phyloP scores from a whole-genome alignment of 306 rosid genomes.

The Vigna nakashimae region DNA sequence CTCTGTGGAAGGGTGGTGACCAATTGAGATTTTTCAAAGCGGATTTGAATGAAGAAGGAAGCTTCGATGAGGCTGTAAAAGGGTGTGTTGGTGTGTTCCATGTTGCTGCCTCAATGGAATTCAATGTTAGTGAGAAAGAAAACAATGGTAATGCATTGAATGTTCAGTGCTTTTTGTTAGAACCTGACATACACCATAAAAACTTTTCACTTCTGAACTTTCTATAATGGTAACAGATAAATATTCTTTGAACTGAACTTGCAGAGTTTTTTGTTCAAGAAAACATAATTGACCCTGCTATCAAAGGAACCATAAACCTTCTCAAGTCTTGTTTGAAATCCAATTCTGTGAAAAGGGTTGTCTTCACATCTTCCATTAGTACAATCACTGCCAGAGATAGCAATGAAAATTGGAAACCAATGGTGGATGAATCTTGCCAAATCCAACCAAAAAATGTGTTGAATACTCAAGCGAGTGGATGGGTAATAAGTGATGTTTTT shows the following conservation, averaged over 20 bases:
- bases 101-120: constrained; percentile 81
- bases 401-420: constrained; percentile 57
- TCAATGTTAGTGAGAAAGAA: constrained; percentile 51
- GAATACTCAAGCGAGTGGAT: constrained; percentile 72
- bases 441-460: constrained; percentile 56
- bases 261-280: constrained; percentile 66
- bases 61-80: constrained; percentile 77
- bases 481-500: constrained; percentile 61
- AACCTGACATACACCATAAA: neutral
- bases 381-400: constrained; percentile 70
- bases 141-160: constrained; percentile 58
- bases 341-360: constrained; percentile 74
- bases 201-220: neutral
- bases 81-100: constrained; percentile 80
- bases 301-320: constrained; percentile 68
- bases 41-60: constrained; percentile 71
- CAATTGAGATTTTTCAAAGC: constrained; percentile 70
- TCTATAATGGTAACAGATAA: constrained; percentile 33
- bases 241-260: constrained; percentile 25
- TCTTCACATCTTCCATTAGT: constrained; percentile 84
- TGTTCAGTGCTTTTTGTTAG: neutral
- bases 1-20: constrained; percentile 58
- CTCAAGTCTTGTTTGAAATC: constrained; percentile 75
- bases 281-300: constrained; percentile 62
- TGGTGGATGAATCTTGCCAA: constrained; percentile 79